Conservation (phyloP, 352 stramenopile genomes). For the Phytophthora ohioensis region DNA sequence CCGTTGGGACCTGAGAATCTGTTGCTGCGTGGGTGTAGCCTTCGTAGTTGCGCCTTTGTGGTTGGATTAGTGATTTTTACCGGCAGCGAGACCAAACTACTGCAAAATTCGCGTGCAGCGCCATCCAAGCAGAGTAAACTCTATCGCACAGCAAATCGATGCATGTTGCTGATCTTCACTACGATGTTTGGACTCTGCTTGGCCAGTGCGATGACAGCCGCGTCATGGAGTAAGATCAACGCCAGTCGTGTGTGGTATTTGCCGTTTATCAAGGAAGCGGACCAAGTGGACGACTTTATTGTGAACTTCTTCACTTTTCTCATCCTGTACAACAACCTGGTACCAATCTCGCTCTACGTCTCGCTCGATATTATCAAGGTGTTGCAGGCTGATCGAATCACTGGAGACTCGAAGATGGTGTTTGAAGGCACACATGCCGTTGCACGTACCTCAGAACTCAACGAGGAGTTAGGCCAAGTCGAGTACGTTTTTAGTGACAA, state of each 20-base stretch:
- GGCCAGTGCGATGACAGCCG: slow-evolving; percentile 49
- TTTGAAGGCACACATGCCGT: slow-evolving; percentile 77
- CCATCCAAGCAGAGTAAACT: slow-evolving; percentile 90
- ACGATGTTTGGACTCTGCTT: slow-evolving; percentile 76
- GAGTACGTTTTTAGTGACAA: slow-evolving; percentile 99
- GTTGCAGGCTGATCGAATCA: slow-evolving; percentile 89
- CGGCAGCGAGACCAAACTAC: slow-evolving; percentile 86
- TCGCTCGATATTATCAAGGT: slow-evolving; percentile 95
- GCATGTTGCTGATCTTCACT: slow-evolving; percentile 79
- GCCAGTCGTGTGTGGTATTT: slow-evolving; percentile 61
- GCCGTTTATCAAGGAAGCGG: slow-evolving; percentile 44
- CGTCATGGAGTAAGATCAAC: slow-evolving; percentile 48
- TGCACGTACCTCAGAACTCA: slow-evolving; percentile 90
- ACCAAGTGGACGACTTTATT: slow-evolving; percentile 46
- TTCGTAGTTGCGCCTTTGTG: slow-evolving; percentile 96
- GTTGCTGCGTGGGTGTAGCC: slow-evolving; percentile 92
- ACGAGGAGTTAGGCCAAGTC: slow-evolving; percentile 95
- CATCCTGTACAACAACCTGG: slow-evolving; percentile 95
- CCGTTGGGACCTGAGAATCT: slow-evolving; percentile 84
- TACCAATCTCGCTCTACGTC: slow-evolving; percentile 97
- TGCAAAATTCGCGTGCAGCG: slow-evolving; percentile 77
- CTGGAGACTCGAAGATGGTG: slow-evolving; percentile 86
- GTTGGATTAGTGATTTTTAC: slow-evolving; percentile 95
- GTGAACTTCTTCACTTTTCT: slow-evolving; percentile 93
- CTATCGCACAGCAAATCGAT: slow-evolving; percentile 81